phyloP scores from a whole-genome alignment of 2,329 filamentous ascomycete genomes.

The Boeremia exigua region DNA sequence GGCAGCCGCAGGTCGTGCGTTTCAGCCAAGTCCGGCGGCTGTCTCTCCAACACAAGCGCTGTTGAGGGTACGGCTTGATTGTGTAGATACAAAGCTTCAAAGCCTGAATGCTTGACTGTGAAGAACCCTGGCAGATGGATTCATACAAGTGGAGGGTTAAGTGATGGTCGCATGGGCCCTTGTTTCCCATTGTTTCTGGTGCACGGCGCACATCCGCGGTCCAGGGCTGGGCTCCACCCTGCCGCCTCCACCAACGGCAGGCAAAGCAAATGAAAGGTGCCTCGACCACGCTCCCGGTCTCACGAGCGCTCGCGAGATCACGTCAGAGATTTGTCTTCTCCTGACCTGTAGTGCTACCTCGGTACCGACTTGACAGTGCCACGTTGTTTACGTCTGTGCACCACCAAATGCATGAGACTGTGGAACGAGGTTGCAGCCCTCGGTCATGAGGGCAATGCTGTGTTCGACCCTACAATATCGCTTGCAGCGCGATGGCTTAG shows the following conservation, averaged over 20 bases:
- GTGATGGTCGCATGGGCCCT: conserved; percentile 3
- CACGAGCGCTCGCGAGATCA: conserved; percentile 3
- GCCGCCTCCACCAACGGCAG: conserved; percentile 4
- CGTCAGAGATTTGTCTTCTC: conserved; percentile 4
- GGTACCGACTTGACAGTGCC: conserved; percentile 11
- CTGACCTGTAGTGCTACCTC: conserved; percentile 8
- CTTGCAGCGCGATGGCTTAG: background rate
- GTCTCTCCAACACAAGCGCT: background rate
- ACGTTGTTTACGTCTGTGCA: background rate
- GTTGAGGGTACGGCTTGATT: background rate
- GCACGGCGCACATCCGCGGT: conserved; percentile 8
- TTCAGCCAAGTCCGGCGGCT: conserved; percentile 15
- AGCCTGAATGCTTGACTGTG: conserved; percentile 1
- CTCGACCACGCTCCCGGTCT: conserved; percentile 8
- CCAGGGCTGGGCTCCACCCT: background rate
- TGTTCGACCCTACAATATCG: background rate
- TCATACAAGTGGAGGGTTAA: background rate
- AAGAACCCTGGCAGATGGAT: background rate
- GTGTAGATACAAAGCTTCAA: background rate
- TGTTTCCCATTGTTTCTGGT: background rate
- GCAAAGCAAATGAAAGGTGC: conserved; percentile 8
- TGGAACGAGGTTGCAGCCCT: conserved; percentile 3
- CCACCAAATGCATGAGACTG: background rate
- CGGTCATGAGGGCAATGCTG: background rate
- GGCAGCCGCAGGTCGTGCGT: conserved; percentile 8